phyloP scores from a whole-genome alignment of 129 eudicot species.

The Cynara cardunculus region DNA sequence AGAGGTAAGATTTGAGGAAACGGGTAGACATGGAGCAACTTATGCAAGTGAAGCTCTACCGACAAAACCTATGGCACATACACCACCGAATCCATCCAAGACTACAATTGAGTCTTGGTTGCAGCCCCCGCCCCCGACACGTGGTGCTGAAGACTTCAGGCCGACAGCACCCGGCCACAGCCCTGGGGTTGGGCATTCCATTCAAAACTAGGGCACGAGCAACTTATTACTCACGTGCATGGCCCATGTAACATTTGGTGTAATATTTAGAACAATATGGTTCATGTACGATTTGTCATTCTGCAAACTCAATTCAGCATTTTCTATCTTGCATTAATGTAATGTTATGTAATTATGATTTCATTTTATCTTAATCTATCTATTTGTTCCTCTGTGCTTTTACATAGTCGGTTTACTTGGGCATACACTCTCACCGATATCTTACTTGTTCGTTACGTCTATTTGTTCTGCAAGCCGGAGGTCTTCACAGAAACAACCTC shows the following conservation, averaged over 20 bases:
- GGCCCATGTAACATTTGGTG: conserved; percentile 7
- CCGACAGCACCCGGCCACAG: conserved; percentile 80
- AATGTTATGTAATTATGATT: conserved; percentile 8
- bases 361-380: not conserved
- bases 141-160: conserved; percentile 51
- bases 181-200: conserved; percentile 71
- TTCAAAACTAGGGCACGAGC: conserved; percentile 35
- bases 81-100: conserved; percentile 27
- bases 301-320: not conserved
- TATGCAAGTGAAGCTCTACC: conserved; percentile 30
- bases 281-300: conserved; percentile 13
- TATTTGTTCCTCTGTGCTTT: too few species aligned
- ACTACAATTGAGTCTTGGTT: conserved; percentile 7
- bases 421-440: too few species aligned
- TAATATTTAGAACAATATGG: conserved; percentile 3
- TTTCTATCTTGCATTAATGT: not conserved
- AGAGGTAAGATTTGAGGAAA: too few species aligned
- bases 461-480: too few species aligned
- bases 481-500: too few species aligned
- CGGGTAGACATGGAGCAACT: not conserved
- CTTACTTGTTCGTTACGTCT: too few species aligned
- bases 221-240: conserved; percentile 1
- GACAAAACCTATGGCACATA: conserved; percentile 26
- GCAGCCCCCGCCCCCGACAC: conserved; percentile 36
- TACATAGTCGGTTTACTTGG: too few species aligned